Conservation (phyloP, 371 early-diverging fungal species). For the Lichtheimia hyalospora region DNA sequence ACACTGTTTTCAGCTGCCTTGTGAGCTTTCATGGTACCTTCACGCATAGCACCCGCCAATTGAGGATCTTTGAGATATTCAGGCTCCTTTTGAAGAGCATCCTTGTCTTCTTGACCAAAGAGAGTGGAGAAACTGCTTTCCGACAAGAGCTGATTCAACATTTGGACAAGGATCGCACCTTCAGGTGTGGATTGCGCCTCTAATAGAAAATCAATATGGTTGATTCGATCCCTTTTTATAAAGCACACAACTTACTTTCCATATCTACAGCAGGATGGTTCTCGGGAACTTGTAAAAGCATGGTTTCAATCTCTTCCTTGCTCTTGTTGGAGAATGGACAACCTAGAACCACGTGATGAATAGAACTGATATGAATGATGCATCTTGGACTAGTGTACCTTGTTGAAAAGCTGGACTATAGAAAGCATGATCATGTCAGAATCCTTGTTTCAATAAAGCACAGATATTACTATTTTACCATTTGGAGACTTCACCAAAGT, state of each 20-base stretch:
- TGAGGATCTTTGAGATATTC: conserved; percentile 42
- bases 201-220: neutral
- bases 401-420: conserved; percentile 48
- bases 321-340: conserved; percentile 47
- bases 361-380: neutral
- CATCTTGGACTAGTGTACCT: conserved; percentile 20
- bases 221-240: neutral
- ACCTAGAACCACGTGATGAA: conserved; percentile 17
- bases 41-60: conserved; percentile 49
- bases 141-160: conserved; percentile 33
- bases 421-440: neutral
- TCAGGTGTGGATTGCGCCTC: conserved; percentile 19
- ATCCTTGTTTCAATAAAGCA: neutral
- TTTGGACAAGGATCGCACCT: conserved; percentile 38
- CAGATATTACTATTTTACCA: conserved; percentile 25
- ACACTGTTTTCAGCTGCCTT: conserved; percentile 59
- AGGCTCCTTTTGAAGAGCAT: neutral
- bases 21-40: conserved; percentile 63
- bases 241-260: conserved; percentile 22
- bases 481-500: conserved; percentile 37
- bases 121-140: conserved; percentile 18
- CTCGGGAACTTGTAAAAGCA: conserved; percentile 37
- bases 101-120: conserved; percentile 7
- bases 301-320: conserved; percentile 31
- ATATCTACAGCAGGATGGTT: conserved; percentile 42